phyloP scores from a whole-genome alignment of 495 filamentous ascomycete genomes.

The Filosporella fistucella region DNA sequence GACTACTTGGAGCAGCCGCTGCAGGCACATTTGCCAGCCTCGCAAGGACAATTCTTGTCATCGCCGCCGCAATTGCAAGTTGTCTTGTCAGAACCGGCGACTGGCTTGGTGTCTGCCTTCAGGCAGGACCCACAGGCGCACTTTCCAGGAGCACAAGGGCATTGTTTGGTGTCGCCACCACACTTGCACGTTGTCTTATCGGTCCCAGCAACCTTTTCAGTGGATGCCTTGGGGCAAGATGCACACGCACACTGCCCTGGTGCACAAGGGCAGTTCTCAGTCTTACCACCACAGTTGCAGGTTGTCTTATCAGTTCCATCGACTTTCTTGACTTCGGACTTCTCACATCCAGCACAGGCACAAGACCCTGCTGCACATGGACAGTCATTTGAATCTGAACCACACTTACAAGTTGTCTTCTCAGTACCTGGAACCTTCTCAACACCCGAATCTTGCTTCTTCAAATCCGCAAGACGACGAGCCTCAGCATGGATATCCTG shows the following conservation, averaged over 20 bases:
- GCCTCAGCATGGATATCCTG: constrained; percentile 91
- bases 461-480: constrained; percentile 77
- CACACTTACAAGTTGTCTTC: constrained; percentile 41
- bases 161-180: constrained; percentile 15
- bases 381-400: constrained; percentile 24
- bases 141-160: constrained; percentile 32
- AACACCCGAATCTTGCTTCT: constrained; percentile 57
- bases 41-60: constrained; percentile 23
- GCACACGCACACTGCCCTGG: constrained; percentile 31
- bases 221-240: constrained; percentile 24
- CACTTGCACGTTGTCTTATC: constrained; percentile 19
- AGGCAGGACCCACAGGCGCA: constrained; percentile 32
- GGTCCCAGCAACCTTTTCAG: constrained; percentile 13
- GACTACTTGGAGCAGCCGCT: constrained; percentile 23
- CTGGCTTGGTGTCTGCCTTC: constrained; percentile 13
- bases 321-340: constrained; percentile 22
- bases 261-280: constrained; percentile 29
- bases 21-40: constrained; percentile 30
- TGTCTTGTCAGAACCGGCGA: constrained; percentile 26
- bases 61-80: constrained; percentile 27
- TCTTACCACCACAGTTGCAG: constrained; percentile 18
- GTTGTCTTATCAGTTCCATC: constrained; percentile 14
- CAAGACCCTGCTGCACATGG: constrained; percentile 31
- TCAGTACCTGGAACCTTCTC: constrained; percentile 25
- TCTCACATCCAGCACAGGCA: constrained; percentile 29